phyloP scores from a whole-genome alignment of 345 rosid genomes.

The Brassica nigra region DNA sequence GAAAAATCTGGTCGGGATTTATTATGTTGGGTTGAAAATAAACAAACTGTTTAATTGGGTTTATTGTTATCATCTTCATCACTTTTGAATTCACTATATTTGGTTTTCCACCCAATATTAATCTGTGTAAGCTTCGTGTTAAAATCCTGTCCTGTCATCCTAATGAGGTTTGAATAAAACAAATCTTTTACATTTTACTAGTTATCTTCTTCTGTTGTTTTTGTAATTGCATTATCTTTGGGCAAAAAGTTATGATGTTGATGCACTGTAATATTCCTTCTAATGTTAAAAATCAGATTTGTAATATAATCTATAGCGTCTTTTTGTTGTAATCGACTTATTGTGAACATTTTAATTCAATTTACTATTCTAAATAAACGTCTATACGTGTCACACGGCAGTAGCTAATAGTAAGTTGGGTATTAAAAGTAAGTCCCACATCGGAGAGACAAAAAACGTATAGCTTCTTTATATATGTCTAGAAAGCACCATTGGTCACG shows the following conservation, averaged over 20 bases:
- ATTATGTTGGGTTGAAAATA: background rate
- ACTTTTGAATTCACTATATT: background rate
- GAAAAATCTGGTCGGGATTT: slow-evolving; percentile 14
- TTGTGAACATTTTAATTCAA: background rate
- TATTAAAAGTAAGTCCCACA: background rate
- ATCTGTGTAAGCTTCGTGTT: background rate
- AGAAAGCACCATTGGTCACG: background rate
- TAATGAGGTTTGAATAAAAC: background rate
- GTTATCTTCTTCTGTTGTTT: too few species aligned
- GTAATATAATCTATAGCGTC: background rate
- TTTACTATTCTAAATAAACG: background rate
- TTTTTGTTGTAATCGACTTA: background rate
- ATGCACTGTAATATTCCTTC: background rate
- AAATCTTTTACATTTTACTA: background rate
- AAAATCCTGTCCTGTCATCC: background rate
- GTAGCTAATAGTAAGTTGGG: background rate
- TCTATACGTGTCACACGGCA: background rate
- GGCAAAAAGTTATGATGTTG: background rate
- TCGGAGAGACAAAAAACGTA: background rate
- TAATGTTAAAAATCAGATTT: background rate
- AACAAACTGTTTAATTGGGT: background rate
- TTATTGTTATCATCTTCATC: background rate
- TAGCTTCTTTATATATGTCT: background rate
- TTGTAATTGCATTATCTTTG: too few species aligned
- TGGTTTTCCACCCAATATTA: background rate